A percentile compares a stretch with the other conserved stretches of the same genome.
phyloP scores from a whole-genome alignment of 1,139 yeast genomes.

The Diutina scorzettiae region DNA sequence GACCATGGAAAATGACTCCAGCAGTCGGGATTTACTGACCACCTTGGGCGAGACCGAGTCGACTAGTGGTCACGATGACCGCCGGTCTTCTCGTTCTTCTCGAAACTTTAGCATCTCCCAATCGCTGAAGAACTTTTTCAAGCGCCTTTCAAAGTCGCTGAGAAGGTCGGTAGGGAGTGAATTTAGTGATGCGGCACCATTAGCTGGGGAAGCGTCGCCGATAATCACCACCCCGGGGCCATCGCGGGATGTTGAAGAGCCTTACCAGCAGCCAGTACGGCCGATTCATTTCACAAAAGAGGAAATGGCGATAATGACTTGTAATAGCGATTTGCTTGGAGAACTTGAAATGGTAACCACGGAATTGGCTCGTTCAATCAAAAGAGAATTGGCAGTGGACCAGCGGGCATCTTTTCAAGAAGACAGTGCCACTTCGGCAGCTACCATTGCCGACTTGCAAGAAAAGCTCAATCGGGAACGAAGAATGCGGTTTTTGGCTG shows the following conservation, averaged over 20 bases:
- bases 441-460: slow-evolving; percentile 36
- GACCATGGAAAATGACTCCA: neutral
- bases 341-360: slow-evolving; percentile 59
- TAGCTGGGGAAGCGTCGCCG: neutral
- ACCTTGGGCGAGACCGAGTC: no score
- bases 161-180: neutral
- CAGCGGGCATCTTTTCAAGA: neutral
- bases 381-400: slow-evolving; percentile 52
- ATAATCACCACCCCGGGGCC: neutral
- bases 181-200: neutral
- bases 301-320: slow-evolving; percentile 49
- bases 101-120: neutral
- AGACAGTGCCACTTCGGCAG: neutral
- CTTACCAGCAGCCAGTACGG: no score
- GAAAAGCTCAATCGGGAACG: slow-evolving; percentile 54
- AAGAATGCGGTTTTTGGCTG: slow-evolving; percentile 52
- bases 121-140: slow-evolving; percentile 1
- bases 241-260: no score
- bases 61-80: neutral
- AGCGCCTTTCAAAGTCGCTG: neutral
- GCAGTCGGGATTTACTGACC: no score
- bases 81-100: neutral
- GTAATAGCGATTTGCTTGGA: slow-evolving; percentile 44
- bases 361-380: slow-evolving; percentile 61
- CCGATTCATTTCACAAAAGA: slow-evolving; percentile 35